Conservation (phyloP, 2,329 filamentous ascomycete species). For the Arachnopeziza araneosa region DNA sequence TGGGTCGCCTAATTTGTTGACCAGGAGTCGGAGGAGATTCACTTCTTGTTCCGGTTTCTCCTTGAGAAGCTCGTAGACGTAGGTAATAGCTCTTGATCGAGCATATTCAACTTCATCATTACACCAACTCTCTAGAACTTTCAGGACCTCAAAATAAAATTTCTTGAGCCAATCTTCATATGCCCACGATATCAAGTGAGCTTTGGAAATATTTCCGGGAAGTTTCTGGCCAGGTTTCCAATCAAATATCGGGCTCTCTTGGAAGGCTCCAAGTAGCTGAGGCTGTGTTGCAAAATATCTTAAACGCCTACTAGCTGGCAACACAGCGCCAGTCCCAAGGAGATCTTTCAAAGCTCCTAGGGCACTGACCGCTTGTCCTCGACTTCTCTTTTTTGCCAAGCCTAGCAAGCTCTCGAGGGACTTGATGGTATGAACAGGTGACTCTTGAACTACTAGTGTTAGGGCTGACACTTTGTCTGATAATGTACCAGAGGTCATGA, state of each 20-base stretch:
- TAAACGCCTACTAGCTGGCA: slow-evolving; percentile 78
- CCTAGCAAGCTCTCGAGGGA: slow-evolving; percentile 78
- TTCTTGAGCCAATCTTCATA: slow-evolving; percentile 96
- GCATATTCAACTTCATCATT: slow-evolving; percentile 95
- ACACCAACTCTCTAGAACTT: slow-evolving; percentile 87
- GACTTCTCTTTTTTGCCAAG: slow-evolving; percentile 87
- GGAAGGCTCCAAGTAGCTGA: slow-evolving; percentile 64
- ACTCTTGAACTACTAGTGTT: slow-evolving; percentile 92
- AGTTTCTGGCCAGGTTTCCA: slow-evolving; percentile 69
- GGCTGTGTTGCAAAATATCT: slow-evolving; percentile 76
- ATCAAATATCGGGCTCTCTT: slow-evolving; percentile 46
- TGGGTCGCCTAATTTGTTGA: slow-evolving; percentile 95
- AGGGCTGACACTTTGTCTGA: slow-evolving; percentile 95
- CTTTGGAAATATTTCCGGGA: slow-evolving; percentile 66
- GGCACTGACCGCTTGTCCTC: slow-evolving; percentile 88
- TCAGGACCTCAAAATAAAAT: slow-evolving; percentile 87
- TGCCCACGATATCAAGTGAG: slow-evolving; percentile 79
- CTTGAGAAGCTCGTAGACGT: slow-evolving; percentile 84
- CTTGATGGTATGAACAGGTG: slow-evolving; percentile 86
- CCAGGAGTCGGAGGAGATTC: slow-evolving; percentile 81
- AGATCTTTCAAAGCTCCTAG: slow-evolving; percentile 91
- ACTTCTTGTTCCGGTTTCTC: slow-evolving; percentile 97
- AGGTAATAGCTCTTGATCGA: slow-evolving; percentile 79
- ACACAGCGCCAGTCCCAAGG: slow-evolving; percentile 78
- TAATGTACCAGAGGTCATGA: slow-evolving; percentile 93